These are phyloP conservation scores for Salix suchowensis DNA, from an alignment of 345 rosid genomes.

Conservation along the genomic window DNA sequence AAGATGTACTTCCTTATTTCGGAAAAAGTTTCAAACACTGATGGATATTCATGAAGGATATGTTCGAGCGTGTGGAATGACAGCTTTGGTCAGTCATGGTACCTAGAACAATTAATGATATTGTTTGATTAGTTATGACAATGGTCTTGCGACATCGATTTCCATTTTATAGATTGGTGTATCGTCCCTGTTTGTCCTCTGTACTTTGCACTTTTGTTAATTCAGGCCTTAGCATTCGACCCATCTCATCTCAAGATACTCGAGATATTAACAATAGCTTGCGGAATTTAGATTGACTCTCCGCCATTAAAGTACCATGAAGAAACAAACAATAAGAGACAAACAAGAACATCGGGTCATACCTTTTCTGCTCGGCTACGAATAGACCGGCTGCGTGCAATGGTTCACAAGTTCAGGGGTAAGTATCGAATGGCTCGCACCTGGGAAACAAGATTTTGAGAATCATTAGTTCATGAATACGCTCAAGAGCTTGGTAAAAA, in stretches of 20 bases:
- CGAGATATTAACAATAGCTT: background rate
- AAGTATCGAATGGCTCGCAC: constrained; percentile 71
- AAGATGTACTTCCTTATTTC: background rate
- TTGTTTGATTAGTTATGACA: background rate
- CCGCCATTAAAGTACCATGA: no score
- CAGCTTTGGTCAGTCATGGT: background rate
- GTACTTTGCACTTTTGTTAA: background rate
- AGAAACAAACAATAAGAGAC: background rate
- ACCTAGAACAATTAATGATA: background rate
- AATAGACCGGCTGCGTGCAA: constrained; percentile 61
- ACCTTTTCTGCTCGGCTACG: constrained; percentile 57
- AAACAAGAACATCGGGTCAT: background rate
- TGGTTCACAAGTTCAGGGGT: constrained; percentile 62
- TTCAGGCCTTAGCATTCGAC: background rate
- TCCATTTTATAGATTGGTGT: background rate
- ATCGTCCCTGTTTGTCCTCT: background rate
- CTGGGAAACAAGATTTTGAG: constrained; percentile 22
- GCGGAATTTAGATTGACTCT: background rate
- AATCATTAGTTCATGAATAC: background rate
- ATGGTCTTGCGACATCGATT: background rate
- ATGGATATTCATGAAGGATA: background rate
- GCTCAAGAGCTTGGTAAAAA: constrained; percentile 1
- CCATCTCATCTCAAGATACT: no score
- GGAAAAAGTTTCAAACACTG: background rate
- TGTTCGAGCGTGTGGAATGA: background rate